A percentile compares a stretch with the other conserved stretches of the same genome.
phyloP scores from a whole-genome alignment of 169 alveolate genomes.

The Cryptosporidium sp. region DNA sequence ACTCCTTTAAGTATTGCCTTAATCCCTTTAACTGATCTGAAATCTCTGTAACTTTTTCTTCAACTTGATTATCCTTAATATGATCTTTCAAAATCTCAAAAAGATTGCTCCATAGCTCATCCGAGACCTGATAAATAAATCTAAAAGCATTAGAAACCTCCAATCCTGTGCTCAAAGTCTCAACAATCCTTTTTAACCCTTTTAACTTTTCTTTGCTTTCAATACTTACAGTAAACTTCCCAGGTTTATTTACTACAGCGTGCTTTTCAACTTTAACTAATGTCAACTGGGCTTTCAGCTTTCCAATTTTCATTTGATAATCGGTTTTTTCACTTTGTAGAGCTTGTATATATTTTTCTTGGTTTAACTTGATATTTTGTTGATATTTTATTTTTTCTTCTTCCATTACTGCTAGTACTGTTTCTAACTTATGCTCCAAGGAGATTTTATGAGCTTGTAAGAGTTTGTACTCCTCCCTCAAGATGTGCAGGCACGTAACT shows the following conservation, averaged over 20 bases:
- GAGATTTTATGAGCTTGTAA: background rate
- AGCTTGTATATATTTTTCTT: slow-evolving; percentile 1
- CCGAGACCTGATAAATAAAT: slow-evolving; percentile 44
- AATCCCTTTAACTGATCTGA: slow-evolving; percentile 30
- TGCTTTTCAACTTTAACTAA: slow-evolving; percentile 19
- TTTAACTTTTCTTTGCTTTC: slow-evolving; percentile 1
- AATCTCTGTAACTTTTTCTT: slow-evolving; percentile 10
- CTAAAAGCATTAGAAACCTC: slow-evolving; percentile 70
- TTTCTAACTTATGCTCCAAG: slow-evolving; percentile 2
- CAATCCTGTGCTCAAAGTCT: slow-evolving; percentile 16
- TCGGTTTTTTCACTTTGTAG: background rate
- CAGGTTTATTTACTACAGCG: background rate
- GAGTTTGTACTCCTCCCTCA: slow-evolving; percentile 48
- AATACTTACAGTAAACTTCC: background rate
- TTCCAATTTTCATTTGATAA: slow-evolving; percentile 6
- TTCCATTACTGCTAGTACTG: background rate
- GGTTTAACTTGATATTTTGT: background rate
- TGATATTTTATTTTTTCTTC: slow-evolving; percentile 11
- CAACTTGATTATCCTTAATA: background rate
- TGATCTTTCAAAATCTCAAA: background rate
- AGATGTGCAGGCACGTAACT: slow-evolving; percentile 29
- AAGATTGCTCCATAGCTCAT: slow-evolving; percentile 51
- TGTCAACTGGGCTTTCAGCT: slow-evolving; percentile 38
- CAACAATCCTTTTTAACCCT: slow-evolving; percentile 2
- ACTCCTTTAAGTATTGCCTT: slow-evolving; percentile 31